Evolutionary conservation across 2,329 filamentous ascomycete genomes (phyloP), one percentile per base, ranked within the genome.

Genomic region (Colletotrichum sp.): DNA sequence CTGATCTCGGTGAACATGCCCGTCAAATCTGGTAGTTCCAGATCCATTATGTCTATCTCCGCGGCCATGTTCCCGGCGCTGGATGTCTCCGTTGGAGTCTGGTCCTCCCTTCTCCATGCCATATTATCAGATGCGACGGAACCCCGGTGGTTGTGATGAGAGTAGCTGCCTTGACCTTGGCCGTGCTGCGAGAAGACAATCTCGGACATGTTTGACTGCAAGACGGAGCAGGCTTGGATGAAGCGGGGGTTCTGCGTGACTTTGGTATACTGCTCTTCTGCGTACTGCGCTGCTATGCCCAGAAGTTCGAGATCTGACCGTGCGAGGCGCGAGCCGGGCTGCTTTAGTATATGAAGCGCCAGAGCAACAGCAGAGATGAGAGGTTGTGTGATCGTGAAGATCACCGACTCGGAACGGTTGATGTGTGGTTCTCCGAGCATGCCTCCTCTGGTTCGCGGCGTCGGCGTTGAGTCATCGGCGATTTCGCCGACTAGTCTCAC

Each of bases 281-380:
- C 76, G 34, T 77, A 77, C 55, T 76, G 73, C 2, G 78, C 77
- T 18, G 78, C 78, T 12, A 72, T 64, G 16, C 66, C 63, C 21
- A 80, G 36, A 0, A 80, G 73, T 75, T 79, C 77, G 16, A 80
- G 60, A 28, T 80, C 79, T 21, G 79, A 70, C 24, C 79, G 71
- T 7, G 78, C 79, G 49, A 80, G 75, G 13, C 78, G 71, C 6
- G 71, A 70, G 12, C 73, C 44, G 1, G 79, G 79, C 24, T 78
- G 70, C 8, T 76, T 75, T 5, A 80, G 65, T 26, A 80, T 78
- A 34, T 72, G 62, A 10, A 80, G 71, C 0, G 79, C 78, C 16
- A 80, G 72, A 3, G 79, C 79, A 7, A 79, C 69, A 8, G 78
- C 77, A 2, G 77, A 74, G 2, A 80, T 71, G 57, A 79, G 78